Evolutionary conservation across 129 eudicot genomes (phyloP), one percentile per base, ranked within the genome.

Genomic region (Flaveria brownii): DNA sequence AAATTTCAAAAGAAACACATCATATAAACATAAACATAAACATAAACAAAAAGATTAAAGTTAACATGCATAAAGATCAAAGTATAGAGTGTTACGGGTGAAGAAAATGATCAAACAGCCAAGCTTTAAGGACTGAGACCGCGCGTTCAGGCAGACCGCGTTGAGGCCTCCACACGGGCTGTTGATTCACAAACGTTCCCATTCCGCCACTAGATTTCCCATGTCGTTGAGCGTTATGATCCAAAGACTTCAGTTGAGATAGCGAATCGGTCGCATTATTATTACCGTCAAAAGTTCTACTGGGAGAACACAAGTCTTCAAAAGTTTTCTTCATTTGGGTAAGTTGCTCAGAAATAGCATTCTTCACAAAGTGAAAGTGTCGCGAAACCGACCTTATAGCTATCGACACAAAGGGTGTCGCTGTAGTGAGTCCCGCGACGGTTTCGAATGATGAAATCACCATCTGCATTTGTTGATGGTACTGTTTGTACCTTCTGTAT

Each of bases 71-170:
- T 36, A 36, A 33, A 5, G 12, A 72, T 36, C 41, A 36, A 75
- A 17, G 68, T 7, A 51, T 59, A 71, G 84, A 23, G 82, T 5
- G 17, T 75, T 80, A 93, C 98, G 98, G 98, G 85, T 93, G 98
- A 79, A 93, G 98, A 65, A 93, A 93, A 77, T 93, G 98, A 51
- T 93, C 98, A 55, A 93, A 93, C 4, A 93, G 82, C 98, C 98
- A 93, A 62, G 97, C 92, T 46, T 96, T 75, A 23, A 93, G 86
- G 76, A 93, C 79, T 3, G 97, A 84, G 23, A 93, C 98, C 2
- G 98, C 96, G 7, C 91, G 95, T 80, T 93, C 98, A 5, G 98
- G 98, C 15, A 93, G 87, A 70, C 98, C 98, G 60, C 98, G 63
- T 59, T 93, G 98, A 70, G 98, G 98, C 73, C 98, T 77, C 98